A percentile compares a stretch with the other conserved stretches of the same genome.
Evolutionary conservation across 192 early-diverging fungal genomes (phyloP).

Genomic region (Coemansia sp.): DNA sequence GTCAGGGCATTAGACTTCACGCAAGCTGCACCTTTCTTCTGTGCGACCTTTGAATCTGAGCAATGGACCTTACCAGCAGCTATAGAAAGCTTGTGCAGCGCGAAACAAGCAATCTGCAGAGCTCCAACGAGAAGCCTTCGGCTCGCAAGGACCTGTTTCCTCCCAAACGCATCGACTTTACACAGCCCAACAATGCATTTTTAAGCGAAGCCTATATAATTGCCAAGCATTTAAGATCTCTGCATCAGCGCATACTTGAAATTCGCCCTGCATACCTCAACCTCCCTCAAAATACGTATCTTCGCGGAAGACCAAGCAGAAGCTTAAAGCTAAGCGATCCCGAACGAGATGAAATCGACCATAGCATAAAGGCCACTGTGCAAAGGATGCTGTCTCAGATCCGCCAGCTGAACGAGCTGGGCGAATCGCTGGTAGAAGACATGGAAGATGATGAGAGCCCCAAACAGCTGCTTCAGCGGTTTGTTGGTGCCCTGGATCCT

Average conservation of each 20-base stretch:
- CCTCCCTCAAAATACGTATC: slow-evolving; percentile 6
- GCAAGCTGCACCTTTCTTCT: too few species aligned
- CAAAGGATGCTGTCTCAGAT: slow-evolving; percentile 59
- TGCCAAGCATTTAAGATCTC: slow-evolving; percentile 55
- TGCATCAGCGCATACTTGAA: slow-evolving; percentile 53
- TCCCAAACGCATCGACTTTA: slow-evolving; percentile 25
- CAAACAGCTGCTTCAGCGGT: slow-evolving; percentile 40
- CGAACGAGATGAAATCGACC: slow-evolving; percentile 68
- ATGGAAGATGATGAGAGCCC: slow-evolving; percentile 24
- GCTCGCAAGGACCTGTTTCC: slow-evolving; percentile 30
- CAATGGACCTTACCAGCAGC: slow-evolving; percentile 4
- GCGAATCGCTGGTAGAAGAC: slow-evolving; percentile 39
- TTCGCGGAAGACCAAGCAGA: neutral
- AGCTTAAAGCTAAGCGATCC: slow-evolving; percentile 54
- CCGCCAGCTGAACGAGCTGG: slow-evolving; percentile 56
- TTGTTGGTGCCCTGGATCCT: slow-evolving; percentile 45
- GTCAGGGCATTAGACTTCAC: too few species aligned
- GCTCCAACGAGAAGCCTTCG: slow-evolving; percentile 1
- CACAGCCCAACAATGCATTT: slow-evolving; percentile 48
- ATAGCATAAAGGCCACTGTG: slow-evolving; percentile 59
- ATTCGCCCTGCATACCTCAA: slow-evolving; percentile 59
- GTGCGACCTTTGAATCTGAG: too few species aligned
- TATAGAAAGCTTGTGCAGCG: slow-evolving; percentile 8
- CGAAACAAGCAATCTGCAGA: slow-evolving; percentile 1
- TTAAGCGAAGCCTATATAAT: slow-evolving; percentile 61